phyloP scores from a whole-genome alignment of 768 basidiomycete genomes.

The Hirschioporus abietinus region DNA sequence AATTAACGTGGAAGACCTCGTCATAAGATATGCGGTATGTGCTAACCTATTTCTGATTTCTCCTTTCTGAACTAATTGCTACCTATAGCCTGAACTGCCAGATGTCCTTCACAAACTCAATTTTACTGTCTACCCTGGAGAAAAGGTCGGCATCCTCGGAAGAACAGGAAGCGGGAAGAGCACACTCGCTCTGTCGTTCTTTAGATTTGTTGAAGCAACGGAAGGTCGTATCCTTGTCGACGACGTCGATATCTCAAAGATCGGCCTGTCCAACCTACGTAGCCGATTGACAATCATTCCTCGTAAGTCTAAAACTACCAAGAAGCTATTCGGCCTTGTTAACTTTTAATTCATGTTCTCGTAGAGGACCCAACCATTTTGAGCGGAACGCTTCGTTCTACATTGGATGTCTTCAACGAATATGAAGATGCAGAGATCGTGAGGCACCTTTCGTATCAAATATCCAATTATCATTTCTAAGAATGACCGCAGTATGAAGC shows the following conservation, averaged over 20 bases:
- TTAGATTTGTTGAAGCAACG: constrained; percentile 86
- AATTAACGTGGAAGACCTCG: constrained; percentile 65
- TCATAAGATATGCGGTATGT: constrained; percentile 45
- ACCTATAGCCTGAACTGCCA: constrained; percentile 71
- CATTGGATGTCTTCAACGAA: constrained; percentile 82
- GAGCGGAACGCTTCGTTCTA: constrained; percentile 75
- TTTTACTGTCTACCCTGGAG: constrained; percentile 67
- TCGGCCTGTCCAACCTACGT: constrained; percentile 80
- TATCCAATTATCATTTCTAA: background rate
- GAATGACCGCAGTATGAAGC: constrained; percentile 58
- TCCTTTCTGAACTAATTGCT: constrained; percentile 8
- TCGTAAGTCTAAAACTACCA: constrained; percentile 37
- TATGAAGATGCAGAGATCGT: constrained; percentile 83
- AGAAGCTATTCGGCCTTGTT: background rate
- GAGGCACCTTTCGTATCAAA: constrained; percentile 18
- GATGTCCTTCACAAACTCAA: constrained; percentile 76
- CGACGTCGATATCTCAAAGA: constrained; percentile 69
- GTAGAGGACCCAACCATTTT: constrained; percentile 87
- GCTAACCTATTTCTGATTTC: constrained; percentile 4
- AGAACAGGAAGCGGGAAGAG: constrained; percentile 63
- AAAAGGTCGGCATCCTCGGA: constrained; percentile 57
- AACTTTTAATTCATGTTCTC: constrained; percentile 6
- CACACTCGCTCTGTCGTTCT: constrained; percentile 78
- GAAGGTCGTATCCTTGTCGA: constrained; percentile 73
- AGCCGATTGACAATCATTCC: constrained; percentile 73